phyloP scores from a whole-genome alignment of 306 rosid species.

The Chamaecrista fasciculata region DNA sequence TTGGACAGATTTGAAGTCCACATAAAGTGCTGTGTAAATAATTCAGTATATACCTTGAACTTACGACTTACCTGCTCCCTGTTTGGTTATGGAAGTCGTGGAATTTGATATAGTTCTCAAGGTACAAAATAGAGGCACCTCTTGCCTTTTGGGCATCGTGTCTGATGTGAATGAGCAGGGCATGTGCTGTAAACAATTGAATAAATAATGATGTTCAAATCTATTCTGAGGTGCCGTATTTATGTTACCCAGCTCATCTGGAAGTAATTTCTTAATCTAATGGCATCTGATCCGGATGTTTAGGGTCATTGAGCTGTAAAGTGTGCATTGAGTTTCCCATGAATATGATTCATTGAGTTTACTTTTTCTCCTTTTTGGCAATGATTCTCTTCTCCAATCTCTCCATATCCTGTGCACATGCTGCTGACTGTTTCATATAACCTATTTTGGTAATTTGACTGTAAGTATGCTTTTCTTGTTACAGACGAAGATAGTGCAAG shows the following conservation, averaged over 20 bases:
- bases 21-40: neutral
- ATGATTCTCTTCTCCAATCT: neutral
- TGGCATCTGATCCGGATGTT: neutral
- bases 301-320: neutral
- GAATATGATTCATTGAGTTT: neutral
- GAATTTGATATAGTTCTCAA: neutral
- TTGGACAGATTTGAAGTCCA: constrained; percentile 4
- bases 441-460: neutral
- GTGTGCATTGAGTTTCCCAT: neutral
- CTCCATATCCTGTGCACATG: neutral
- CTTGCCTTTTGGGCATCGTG: neutral
- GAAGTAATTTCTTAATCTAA: neutral
- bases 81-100: neutral
- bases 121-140: neutral
- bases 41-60: neutral
- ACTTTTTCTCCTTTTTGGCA: neutral
- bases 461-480: constrained; percentile 24
- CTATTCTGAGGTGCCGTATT: neutral
- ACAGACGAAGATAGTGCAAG: constrained; percentile 48
- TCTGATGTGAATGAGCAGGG: neutral
- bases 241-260: neutral
- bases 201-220: neutral
- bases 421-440: neutral
- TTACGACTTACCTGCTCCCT: neutral
- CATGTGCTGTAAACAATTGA: neutral